Base-by-base conservation (phyloP, 2,329 filamentous ascomycete species). In the Lachnellula willkommii region DNA sequence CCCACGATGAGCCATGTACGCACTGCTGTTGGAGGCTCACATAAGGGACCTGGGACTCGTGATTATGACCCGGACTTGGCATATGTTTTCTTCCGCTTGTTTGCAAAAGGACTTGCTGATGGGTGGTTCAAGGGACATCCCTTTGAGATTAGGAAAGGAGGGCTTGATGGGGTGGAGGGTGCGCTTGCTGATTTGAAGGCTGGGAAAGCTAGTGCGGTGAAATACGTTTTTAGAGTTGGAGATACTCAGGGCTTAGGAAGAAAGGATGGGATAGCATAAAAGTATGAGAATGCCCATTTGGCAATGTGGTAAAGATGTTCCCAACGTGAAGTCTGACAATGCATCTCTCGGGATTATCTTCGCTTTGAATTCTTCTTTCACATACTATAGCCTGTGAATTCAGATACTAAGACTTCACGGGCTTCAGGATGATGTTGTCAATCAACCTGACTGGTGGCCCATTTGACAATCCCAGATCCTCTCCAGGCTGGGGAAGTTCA, bases 361-460 rank as follows among this genome's bases (percentile, higher is more conserved):
- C 9, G 9, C 2, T 32, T 32, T 32, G 28, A 32, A 12, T 32
- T 32, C 28, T 32, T 32, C 9, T 32, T 32, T 32, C 28, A 4
- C 28, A 40, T 17, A 17, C 37, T 7, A 39, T 39, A 17, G 37
- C n/a, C 42, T 20, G 42, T 12, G 11, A 45, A 45, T 45, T 24
- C 42, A 20, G 2, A 2, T 22, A 7, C 40, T 56, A 66, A 54
- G 39, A 11, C 43, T 56, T 56, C 47, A 64, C 49, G 60, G 80
- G 76, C 63, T 78, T 74, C 36, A 93, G 70, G 53, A 95, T 86
- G 62, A 97, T 85, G 68, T 99, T 99, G 69, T 99, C 94, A 70
- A 99, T 96, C 72, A 99, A 75, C 59, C 94, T 80, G 48, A 99
- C 94, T 1, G 85, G 71, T 15, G 89, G 89, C 1, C 87, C 86